phyloP scores from a whole-genome alignment of 2,329 filamentous ascomycete genomes.

The Cercospora janseana region DNA sequence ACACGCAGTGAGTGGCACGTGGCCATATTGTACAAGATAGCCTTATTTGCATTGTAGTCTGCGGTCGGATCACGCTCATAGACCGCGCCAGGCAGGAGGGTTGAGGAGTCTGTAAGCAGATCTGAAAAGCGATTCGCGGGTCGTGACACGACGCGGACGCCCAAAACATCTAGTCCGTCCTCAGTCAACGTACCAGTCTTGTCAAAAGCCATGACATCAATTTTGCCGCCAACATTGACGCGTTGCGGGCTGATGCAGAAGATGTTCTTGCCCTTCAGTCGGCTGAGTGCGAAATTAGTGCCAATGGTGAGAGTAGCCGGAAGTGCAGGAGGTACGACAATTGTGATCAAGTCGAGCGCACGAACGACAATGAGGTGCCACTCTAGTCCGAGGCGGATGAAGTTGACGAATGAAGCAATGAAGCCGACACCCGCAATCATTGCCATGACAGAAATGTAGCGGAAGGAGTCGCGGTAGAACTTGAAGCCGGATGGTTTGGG shows the following conservation, averaged over 20 bases:
- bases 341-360: conserved; percentile 92
- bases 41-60: conserved; percentile 62
- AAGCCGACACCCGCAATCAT: conserved; percentile 83
- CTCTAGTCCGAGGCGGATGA: conserved; percentile 75
- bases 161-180: conserved; percentile 90
- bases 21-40: conserved; percentile 89
- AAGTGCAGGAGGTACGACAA: conserved; percentile 91
- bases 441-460: conserved; percentile 96
- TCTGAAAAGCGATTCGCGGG: conserved; percentile 68
- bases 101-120: conserved; percentile 64
- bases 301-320: conserved; percentile 95
- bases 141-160: conserved; percentile 72
- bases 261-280: conserved; percentile 84
- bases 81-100: conserved; percentile 55
- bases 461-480: conserved; percentile 95
- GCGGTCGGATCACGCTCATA: conserved; percentile 60
- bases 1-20: conserved; percentile 90
- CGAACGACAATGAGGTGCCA: conserved; percentile 91
- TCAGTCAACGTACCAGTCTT: conserved; percentile 98
- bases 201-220: conserved; percentile 96
- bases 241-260: conserved; percentile 98
- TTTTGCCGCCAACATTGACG: conserved; percentile 92
- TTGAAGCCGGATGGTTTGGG: conserved; percentile 98
- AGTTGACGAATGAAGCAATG: conserved; percentile 87
- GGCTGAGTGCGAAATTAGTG: conserved; percentile 86